A percentile compares a stretch with the other conserved stretches of the same genome.
Conservation (phyloP, 2,329 filamentous ascomycete genomes). For the Arthrobotrys pseudoclavata region DNA sequence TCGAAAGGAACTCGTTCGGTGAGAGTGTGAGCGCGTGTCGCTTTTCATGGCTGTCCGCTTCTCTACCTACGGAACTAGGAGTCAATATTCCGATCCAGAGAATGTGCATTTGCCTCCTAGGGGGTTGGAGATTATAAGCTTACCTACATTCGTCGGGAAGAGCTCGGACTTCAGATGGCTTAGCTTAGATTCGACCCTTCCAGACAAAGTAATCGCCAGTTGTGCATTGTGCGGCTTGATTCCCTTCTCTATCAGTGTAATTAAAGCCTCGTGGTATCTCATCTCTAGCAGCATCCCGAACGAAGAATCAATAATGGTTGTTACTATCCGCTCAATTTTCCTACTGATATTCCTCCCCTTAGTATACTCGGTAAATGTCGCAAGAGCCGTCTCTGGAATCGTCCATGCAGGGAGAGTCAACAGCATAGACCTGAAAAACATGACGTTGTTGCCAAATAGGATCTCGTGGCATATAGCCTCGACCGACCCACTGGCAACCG, state of each 20-base stretch:
- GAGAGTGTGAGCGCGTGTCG: conserved; percentile 40
- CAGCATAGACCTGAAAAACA: conserved; percentile 62
- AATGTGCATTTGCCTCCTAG: not conserved
- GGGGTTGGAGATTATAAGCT: conserved; percentile 32
- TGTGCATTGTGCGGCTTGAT: conserved; percentile 63
- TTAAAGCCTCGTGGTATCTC: conserved; percentile 63
- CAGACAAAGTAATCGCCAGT: conserved; percentile 62
- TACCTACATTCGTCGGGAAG: conserved; percentile 61
- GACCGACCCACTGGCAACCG: conserved; percentile 62
- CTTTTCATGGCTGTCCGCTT: conserved; percentile 42
- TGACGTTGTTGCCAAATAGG: conserved; percentile 62
- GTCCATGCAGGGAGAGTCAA: conserved; percentile 63
- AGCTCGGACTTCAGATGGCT: conserved; percentile 55
- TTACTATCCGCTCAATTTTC: conserved; percentile 61
- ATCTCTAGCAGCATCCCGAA: conserved; percentile 63
- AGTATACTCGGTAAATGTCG: conserved; percentile 62
- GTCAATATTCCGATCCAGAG: not conserved
- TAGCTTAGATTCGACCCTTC: conserved; percentile 57
- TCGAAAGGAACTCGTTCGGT: conserved; percentile 59
- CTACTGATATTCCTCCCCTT: conserved; percentile 51
- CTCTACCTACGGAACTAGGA: conserved; percentile 13
- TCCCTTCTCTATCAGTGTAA: conserved; percentile 63
- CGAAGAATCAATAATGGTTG: conserved; percentile 61
- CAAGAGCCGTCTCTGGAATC: conserved; percentile 62
- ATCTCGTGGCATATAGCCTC: conserved; percentile 64